A percentile compares a stretch with the other conserved stretches of the same genome.
Evolutionary conservation across 371 early-diverging fungal genomes (phyloP).

Genomic region (Mucor velutinosus): DNA sequence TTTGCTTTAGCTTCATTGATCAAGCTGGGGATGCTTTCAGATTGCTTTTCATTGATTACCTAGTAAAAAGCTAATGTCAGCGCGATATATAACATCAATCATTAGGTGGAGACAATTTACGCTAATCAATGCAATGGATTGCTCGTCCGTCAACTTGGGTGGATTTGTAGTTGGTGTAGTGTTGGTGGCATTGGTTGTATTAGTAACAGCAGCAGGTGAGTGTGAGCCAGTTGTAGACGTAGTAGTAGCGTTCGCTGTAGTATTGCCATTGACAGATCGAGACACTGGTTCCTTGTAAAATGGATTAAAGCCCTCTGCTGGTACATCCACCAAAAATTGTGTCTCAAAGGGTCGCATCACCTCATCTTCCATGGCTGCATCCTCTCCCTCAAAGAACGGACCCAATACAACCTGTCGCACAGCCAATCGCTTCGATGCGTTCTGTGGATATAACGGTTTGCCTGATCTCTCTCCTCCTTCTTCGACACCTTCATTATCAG

Average conservation of each 20-base stretch:
- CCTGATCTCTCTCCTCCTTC: slow-evolving; percentile 41
- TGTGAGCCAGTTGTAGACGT: neutral
- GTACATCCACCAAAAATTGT: slow-evolving; percentile 22
- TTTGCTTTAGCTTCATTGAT: slow-evolving; percentile 23
- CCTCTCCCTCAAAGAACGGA: slow-evolving; percentile 50
- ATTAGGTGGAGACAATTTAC: slow-evolving; percentile 14
- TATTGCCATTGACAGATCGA: neutral
- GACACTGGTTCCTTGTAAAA: slow-evolving; percentile 23
- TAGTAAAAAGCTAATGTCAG: neutral
- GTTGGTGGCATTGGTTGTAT: neutral
- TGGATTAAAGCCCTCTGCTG: slow-evolving; percentile 32
- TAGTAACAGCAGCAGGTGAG: neutral
- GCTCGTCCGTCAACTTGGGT: slow-evolving; percentile 32
- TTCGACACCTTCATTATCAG: slow-evolving; percentile 75
- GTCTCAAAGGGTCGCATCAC: slow-evolving; percentile 25
- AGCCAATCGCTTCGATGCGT: slow-evolving; percentile 11
- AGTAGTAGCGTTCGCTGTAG: neutral
- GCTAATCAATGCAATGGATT: slow-evolving; percentile 34
- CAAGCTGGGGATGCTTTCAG: slow-evolving; percentile 36
- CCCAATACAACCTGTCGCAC: slow-evolving; percentile 55
- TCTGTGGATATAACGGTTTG: neutral
- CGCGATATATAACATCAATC: neutral
- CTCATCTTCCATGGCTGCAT: slow-evolving; percentile 19
- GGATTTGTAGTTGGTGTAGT: neutral
- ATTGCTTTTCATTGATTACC: slow-evolving; percentile 40